Evolutionary conservation across 108 stramenopile genomes (phyloP).

Genomic region (Cyclotella sp.): DNA sequence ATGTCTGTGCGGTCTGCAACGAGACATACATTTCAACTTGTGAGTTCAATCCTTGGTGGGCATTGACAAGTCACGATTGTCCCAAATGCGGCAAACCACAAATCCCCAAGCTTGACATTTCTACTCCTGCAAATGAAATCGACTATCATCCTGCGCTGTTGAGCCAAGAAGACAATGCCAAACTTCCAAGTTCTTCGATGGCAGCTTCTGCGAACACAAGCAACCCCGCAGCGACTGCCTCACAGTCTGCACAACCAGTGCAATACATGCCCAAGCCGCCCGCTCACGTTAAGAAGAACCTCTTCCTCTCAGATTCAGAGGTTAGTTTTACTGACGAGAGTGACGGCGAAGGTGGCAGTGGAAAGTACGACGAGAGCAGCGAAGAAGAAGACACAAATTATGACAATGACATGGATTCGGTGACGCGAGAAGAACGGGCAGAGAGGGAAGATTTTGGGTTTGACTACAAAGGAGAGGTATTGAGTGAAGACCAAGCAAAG

Average conservation of each 20-base stretch:
- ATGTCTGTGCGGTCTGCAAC: constrained; percentile 84
- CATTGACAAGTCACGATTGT: constrained; percentile 78
- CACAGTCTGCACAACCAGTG: constrained; percentile 6
- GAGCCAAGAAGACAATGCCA: constrained; percentile 63
- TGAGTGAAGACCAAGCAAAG: constrained; percentile 67
- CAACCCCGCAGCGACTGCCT: not conserved
- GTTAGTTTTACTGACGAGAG: constrained; percentile 63
- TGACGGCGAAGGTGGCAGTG: constrained; percentile 53
- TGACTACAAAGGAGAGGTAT: constrained; percentile 72
- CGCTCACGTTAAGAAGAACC: constrained; percentile 11
- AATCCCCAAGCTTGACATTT: constrained; percentile 89
- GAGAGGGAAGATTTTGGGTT: constrained; percentile 80
- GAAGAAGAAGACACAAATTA: constrained; percentile 59
- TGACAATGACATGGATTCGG: constrained; percentile 54
- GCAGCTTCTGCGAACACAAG: not conserved
- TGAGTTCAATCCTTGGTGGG: constrained; percentile 90
- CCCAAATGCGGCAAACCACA: constrained; percentile 84
- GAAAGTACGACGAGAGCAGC: constrained; percentile 57
- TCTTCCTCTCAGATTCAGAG: constrained; percentile 61
- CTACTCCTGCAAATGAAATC: constrained; percentile 80
- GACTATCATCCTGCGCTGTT: constrained; percentile 92
- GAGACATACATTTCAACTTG: constrained; percentile 74
- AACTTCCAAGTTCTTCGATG: not conserved
- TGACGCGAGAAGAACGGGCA: constrained; percentile 68
- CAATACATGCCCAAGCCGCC: constrained; percentile 5